phyloP scores from a whole-genome alignment of 1,284 basidiomycete genomes.

The Rhodotorula sp. region DNA sequence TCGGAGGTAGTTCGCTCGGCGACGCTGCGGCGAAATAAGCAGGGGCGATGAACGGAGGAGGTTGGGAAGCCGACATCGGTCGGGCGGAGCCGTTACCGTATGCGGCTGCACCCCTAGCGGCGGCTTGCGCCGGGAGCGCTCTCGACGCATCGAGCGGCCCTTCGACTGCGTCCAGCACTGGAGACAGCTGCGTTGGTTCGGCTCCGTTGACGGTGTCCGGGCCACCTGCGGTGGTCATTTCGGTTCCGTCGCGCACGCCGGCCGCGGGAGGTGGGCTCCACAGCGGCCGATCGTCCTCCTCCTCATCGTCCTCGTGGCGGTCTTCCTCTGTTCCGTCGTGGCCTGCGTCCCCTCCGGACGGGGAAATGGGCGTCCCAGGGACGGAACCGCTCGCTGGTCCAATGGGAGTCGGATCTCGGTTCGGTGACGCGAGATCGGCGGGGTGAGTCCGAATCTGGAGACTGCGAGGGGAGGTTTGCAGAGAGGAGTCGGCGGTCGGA shows the following conservation, averaged over 20 bases:
- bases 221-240: too few species aligned
- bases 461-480: background rate
- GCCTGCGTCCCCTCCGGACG: slow-evolving; percentile 11
- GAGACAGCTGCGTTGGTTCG: too few species aligned
- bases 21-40: background rate
- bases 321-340: background rate
- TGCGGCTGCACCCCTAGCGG: background rate
- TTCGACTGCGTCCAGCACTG: background rate
- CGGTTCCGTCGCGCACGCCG: too few species aligned
- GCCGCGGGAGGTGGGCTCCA: background rate
- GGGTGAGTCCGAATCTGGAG: slow-evolving; percentile 18
- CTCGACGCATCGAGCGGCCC: background rate
- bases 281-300: background rate
- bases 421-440: slow-evolving; percentile 23
- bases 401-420: slow-evolving; percentile 18
- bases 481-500: background rate
- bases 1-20: background rate
- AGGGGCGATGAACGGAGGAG: background rate
- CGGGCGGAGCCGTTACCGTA: background rate
- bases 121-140: background rate
- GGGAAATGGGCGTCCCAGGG: slow-evolving; percentile 21
- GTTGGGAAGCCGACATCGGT: background rate
- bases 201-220: too few species aligned
- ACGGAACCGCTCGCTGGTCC: background rate
- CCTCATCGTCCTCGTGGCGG: background rate